phyloP scores from a whole-genome alignment of 2,329 filamentous ascomycete genomes.

The Penicillium sp. region DNA sequence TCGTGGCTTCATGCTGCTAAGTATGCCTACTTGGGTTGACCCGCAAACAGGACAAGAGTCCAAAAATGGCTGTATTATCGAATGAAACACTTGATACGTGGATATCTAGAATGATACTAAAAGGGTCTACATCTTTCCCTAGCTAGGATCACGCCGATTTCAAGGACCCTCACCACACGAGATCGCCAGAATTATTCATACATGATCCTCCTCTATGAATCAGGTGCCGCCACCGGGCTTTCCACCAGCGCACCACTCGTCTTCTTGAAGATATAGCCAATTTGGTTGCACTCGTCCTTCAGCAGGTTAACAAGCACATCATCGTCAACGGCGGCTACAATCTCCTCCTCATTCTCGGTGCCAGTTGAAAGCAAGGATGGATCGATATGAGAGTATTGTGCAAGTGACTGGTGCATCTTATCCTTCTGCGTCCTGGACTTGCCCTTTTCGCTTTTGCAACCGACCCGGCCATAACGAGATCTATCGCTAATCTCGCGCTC shows the following conservation, averaged over 20 bases:
- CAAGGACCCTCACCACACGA: not conserved
- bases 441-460: conserved; percentile 8
- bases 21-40: no score
- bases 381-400: conserved; percentile 48
- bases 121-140: no score
- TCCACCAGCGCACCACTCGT: conserved; percentile 27
- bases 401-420: conserved; percentile 46
- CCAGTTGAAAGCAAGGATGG: conserved; percentile 30
- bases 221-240: not conserved
- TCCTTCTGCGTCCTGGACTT: conserved; percentile 28
- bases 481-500: conserved; percentile 32
- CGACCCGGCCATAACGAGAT: conserved; percentile 9
- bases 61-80: not conserved
- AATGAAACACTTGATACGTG: not conserved
- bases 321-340: conserved; percentile 33
- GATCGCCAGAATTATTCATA: not conserved
- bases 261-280: conserved; percentile 45
- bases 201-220: not conserved
- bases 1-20: no score
- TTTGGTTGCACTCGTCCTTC: conserved; percentile 41
- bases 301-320: conserved; percentile 39
- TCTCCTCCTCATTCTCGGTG: conserved; percentile 17
- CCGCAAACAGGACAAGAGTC: no score
- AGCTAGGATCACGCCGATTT: not conserved
- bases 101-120: not conserved